These are phyloP conservation scores for Agaricales sp. DNA, from an alignment of 1,284 basidiomycete genomes.

Conservation along the genomic window DNA sequence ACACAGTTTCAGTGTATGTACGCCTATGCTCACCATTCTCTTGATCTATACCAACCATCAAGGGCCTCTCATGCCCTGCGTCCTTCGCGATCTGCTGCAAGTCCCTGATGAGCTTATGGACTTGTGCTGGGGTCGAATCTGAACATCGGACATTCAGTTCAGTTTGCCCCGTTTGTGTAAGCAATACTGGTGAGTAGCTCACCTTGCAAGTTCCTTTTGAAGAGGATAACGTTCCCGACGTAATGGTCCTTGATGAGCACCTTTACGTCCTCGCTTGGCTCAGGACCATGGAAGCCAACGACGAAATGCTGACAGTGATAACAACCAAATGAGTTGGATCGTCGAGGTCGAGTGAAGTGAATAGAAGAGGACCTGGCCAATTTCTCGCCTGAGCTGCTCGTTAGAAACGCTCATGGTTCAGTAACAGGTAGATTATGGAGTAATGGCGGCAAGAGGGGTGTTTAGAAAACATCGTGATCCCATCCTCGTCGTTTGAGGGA, in stretches of 20 bases:
- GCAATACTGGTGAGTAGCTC: slow-evolving; percentile 9
- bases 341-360: background rate
- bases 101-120: slow-evolving; percentile 32
- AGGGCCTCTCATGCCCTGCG: slow-evolving; percentile 40
- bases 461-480: too few relatives aligned
- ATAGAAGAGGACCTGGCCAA: slow-evolving; percentile 14
- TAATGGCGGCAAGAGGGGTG: too few relatives aligned
- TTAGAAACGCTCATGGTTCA: slow-evolving; percentile 3
- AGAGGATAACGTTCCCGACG: slow-evolving; percentile 56
- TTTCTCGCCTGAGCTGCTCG: slow-evolving; percentile 10
- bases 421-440: too few relatives aligned
- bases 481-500: too few relatives aligned
- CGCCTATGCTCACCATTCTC: slow-evolving; percentile 46
- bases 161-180: background rate
- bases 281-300: slow-evolving; percentile 52
- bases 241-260: slow-evolving; percentile 51
- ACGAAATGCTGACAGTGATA: slow-evolving; percentile 46
- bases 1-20: slow-evolving; percentile 2
- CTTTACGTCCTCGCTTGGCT: slow-evolving; percentile 40
- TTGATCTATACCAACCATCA: slow-evolving; percentile 63
- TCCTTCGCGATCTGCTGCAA: slow-evolving; percentile 47
- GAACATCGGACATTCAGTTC: background rate
- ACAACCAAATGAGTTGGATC: background rate
- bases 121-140: slow-evolving; percentile 36
- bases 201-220: slow-evolving; percentile 58